Evolutionary conservation across 495 filamentous ascomycete species (phyloP), one percentile per base, ranked within the genome.

Genomic region (Hyaloscypha bicolor): DNA sequence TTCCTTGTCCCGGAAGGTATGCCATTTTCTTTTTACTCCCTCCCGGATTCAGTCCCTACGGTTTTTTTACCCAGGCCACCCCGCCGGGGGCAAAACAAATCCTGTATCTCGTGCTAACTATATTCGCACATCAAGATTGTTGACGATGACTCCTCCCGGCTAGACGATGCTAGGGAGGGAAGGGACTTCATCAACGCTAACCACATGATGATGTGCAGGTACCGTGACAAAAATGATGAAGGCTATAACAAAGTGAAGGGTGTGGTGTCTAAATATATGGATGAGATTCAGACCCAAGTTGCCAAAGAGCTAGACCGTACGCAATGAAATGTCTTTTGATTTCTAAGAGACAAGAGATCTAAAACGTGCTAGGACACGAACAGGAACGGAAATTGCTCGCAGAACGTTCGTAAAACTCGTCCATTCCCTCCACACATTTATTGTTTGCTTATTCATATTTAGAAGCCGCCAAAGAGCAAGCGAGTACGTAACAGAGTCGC

Each of bases 81-180:
- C 21, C 56, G 30, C 4, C 25, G 25, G 25, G 4, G 48, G 45
- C 32, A 64, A 48, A 48, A 14, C 6, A 29, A n/a, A 52, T 2
- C 42, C 42, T 48, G 42, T 48, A 2, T 56, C 53, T 55, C 42
- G 22, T 37, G 33, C 63, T 42, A 42, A 37, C 53, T 25, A n/a
- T 33, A 64, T 11, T 58, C 9, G 25, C 31, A 31, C 21, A 59
- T 0, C 56, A 29, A 78, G 66, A 71, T 78, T 42, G 76, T 77
- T 21, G 72, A 75, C 4, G 74, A 74, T 52, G 60, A 60, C 48
- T 76, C 75, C 11, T 76, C 75, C 9, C 51, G 60, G 42, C 52
- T 78, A 19, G 74, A 69, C 55, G 67, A 73, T 55, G 21, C 66
- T 33, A 56, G 66, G 6, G 75, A 77, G 48, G 64, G 22, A 19